phyloP scores from a whole-genome alignment of 148 eudicot species.

The Oxyria digyna region DNA sequence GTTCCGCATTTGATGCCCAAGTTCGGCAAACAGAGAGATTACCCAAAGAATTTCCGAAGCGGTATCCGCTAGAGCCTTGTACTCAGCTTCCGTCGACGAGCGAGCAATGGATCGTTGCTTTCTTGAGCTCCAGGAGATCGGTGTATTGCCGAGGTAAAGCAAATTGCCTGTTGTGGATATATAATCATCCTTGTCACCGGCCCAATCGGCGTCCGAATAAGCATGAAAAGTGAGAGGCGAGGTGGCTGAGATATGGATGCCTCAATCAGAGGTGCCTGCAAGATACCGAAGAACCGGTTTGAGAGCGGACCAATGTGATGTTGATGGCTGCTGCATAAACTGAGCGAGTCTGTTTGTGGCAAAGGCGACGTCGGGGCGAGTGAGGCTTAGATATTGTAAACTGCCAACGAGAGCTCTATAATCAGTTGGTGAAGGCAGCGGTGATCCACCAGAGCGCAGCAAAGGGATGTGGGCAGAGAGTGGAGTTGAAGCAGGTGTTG shows the following conservation, averaged over 20 bases:
- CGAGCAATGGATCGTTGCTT: neutral
- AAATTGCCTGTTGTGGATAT: neutral
- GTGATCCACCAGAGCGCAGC: neutral
- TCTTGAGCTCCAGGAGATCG: neutral
- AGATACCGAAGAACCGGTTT: neutral
- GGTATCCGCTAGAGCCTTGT: neutral
- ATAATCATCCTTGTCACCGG: neutral
- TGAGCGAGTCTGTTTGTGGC: neutral
- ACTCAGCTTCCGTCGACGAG: neutral
- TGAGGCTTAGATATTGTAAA: neutral
- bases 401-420: neutral
- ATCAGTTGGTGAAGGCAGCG: neutral
- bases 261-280: neutral
- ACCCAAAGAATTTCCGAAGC: neutral
- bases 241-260: neutral
- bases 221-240: neutral
- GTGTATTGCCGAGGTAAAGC: neutral
- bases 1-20: no score
- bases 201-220: neutral
- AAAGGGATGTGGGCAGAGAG: neutral
- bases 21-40: neutral
- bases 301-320: neutral
- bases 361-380: neutral
- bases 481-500: neutral
- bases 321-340: neutral